Evolutionary conservation across 148 eudicot species (phyloP), one percentile per base, ranked within the genome.

Genomic region (Arctostaphylos glauca): DNA sequence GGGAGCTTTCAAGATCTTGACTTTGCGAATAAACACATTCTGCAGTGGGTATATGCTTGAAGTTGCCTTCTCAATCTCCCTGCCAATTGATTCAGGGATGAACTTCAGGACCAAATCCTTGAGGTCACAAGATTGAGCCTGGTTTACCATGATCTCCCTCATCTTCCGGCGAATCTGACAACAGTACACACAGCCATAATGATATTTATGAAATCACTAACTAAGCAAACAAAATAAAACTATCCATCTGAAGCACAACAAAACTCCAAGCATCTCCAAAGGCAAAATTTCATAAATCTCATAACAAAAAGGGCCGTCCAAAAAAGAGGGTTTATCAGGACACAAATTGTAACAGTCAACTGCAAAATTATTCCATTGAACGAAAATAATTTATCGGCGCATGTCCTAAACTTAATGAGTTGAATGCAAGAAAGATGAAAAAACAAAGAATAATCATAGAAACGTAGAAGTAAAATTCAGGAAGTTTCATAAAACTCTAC

Each of bases 1-100:
- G 78, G 98, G 98, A 54, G 98, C 90, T 83, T 94, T 94, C 64
- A 94, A 74, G 91, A 94, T 93, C 90, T 94, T 94, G 25, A 93
- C 96, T 83, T 94, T 94, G 78, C 98, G 87, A 77, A 94, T 91
- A 82, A 79, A 93, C 49, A 93, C 98, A 68, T 94, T 91, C 89
- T 93, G 98, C 9, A 94, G 91, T 3, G 98, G 98, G 83, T 88
- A 94, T 77, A 94, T 93, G 84, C 95, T 86, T 9, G 90, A 86
- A 43, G 98, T 94, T 1, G 94, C 94, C 88, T 93, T 94, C 87
- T 94, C 98, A 75, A 94, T 93, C 80, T 94, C 98, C 80, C 89
- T 92, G 4, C 98, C 98, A 83, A 94, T 94, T 0, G 96, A 92
- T 86, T 93, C 97, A 0, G 98, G 95, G 53, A 93, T 93, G 83